A percentile compares a stretch with the other conserved stretches of the same genome.
These are phyloP conservation scores for Chaetomiaceae sp. DNA, from an alignment of 2,329 filamentous ascomycete genomes.

Conservation along the genomic window DNA sequence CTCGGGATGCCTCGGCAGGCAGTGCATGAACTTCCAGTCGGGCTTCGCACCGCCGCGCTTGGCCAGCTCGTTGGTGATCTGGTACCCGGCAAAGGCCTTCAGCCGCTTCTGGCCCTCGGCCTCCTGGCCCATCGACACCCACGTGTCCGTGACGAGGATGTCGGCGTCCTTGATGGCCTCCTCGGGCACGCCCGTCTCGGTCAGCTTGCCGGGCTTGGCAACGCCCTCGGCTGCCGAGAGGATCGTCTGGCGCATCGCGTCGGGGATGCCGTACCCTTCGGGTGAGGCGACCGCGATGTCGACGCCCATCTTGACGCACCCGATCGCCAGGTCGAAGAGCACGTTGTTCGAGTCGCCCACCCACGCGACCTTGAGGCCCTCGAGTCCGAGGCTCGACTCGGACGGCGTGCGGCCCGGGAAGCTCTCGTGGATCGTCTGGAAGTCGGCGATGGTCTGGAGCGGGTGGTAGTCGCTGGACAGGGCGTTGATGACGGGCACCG, in stretches of 20 bases:
- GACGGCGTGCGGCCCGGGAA: conserved; percentile 49
- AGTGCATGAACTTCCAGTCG: conserved; percentile 98
- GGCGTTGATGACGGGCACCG: conserved; percentile 79
- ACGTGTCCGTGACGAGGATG: conserved; percentile 92
- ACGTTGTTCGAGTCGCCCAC: conserved; percentile 97
- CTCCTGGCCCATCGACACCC: conserved; percentile 98
- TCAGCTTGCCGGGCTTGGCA: conserved; percentile 58
- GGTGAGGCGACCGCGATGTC: conserved; percentile 85
- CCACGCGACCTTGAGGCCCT: conserved; percentile 90
- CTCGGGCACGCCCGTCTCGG: conserved; percentile 74
- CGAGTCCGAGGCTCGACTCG: conserved; percentile 55
- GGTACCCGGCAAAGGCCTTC: conserved; percentile 81
- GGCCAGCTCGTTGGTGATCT: conserved; percentile 83
- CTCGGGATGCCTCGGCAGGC: conserved; percentile 83
- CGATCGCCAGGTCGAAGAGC: conserved; percentile 87
- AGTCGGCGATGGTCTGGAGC: conserved; percentile 90
- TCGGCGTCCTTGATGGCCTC: conserved; percentile 82
- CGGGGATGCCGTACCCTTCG: conserved; percentile 74
- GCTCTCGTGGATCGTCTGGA: conserved; percentile 79
- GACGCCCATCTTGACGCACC: conserved; percentile 79
- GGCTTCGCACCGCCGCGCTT: conserved; percentile 79
- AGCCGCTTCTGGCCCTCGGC: conserved; percentile 72
- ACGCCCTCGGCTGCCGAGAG: conserved; percentile 54
- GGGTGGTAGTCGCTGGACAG: conserved; percentile 90
- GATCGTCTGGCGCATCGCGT: conserved; percentile 69